Conservation (phyloP, 2,329 filamentous ascomycete species). For the Alternaria panax region DNA sequence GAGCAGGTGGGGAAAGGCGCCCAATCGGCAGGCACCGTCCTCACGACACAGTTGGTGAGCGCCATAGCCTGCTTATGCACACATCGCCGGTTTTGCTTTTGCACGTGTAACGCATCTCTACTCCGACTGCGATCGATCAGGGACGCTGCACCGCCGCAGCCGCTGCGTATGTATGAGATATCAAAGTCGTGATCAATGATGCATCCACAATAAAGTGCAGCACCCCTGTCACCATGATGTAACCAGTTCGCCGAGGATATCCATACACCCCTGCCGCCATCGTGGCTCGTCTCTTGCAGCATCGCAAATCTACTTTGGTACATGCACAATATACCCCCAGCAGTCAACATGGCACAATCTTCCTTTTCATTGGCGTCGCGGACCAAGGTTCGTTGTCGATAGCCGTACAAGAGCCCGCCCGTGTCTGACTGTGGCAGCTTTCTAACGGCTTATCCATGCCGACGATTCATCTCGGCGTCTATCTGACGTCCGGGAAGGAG, state of each 20-base stretch:
- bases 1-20: conserved; percentile 1
- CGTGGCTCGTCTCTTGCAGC: conserved; percentile 31
- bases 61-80: neutral
- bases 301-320: conserved; percentile 33
- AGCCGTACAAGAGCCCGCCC: conserved; percentile 11
- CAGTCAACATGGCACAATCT: conserved; percentile 40
- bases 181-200: conserved; percentile 7
- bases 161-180: neutral
- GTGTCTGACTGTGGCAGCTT: conserved; percentile 40
- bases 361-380: conserved; percentile 54
- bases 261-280: conserved; percentile 26
- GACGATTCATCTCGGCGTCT: conserved; percentile 76
- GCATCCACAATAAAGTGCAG: conserved; percentile 9
- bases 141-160: conserved; percentile 20
- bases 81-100: conserved; percentile 24
- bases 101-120: conserved; percentile 21
- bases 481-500: conserved; percentile 71
- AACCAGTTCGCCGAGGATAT: conserved; percentile 38
- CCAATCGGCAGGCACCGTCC: conserved; percentile 23
- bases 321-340: conserved; percentile 19
- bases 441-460: conserved; percentile 73
- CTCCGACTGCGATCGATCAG: conserved; percentile 20
- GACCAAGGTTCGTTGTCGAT: conserved; percentile 42
- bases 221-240: conserved; percentile 31
- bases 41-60: neutral